These are phyloP conservation scores for Prunus mongolica DNA, from an alignment of 306 rosid genomes.

Conservation along the genomic window DNA sequence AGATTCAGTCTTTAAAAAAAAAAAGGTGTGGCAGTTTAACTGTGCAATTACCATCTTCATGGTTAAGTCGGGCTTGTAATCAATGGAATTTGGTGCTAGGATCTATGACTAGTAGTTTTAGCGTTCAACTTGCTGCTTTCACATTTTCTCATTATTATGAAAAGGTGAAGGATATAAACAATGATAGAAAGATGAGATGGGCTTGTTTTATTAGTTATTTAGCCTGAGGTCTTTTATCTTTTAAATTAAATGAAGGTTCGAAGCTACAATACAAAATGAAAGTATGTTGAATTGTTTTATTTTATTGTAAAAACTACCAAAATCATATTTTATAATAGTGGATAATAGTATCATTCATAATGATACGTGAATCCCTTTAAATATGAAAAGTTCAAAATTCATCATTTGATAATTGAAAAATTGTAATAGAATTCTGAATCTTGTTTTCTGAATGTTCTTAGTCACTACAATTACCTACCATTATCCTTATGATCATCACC, in stretches of 20 bases:
- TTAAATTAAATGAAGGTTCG: neutral
- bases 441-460: neutral
- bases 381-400: neutral
- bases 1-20: neutral
- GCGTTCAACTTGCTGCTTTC: neutral
- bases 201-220: neutral
- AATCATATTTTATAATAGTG: neutral
- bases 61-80: neutral
- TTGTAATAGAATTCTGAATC: too few relatives aligned
- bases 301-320: neutral
- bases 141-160: neutral
- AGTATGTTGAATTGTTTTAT: neutral
- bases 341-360: too few relatives aligned
- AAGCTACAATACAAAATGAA: neutral
- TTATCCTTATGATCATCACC: neutral
- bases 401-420: neutral
- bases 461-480: neutral
- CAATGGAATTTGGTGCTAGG: neutral
- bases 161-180: neutral
- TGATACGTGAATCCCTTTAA: neutral
- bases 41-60: neutral
- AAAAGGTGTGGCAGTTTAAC: neutral
- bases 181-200: neutral
- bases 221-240: neutral
- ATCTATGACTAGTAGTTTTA: neutral